These are phyloP conservation scores for Cinnamomum chago DNA, from an alignment of 164 flowering plant genomes.

Conservation along the genomic window DNA sequence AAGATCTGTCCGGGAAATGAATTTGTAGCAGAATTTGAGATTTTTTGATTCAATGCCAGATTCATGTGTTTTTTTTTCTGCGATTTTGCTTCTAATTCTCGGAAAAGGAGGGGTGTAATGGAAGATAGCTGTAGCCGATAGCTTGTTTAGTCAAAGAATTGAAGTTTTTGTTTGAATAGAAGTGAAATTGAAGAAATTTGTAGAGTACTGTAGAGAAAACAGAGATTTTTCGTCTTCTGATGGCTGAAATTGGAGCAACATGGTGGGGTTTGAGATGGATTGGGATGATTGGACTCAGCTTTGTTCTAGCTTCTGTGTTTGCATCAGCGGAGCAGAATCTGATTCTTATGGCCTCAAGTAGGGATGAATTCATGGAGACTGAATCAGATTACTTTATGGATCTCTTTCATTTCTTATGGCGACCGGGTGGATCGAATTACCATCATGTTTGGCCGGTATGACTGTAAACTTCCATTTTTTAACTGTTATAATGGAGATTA, in stretches of 20 bases:
- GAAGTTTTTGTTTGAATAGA: neutral
- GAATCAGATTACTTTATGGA: conserved; percentile 26
- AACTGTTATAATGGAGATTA: neutral
- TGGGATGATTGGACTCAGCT: conserved; percentile 29
- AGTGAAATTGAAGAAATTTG: neutral
- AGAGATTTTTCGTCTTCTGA: conserved; percentile 10
- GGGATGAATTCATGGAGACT: conserved; percentile 13
- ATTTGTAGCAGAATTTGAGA: no score
- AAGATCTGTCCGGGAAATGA: no score
- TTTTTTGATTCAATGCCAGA: no score
- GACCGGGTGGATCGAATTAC: conserved; percentile 50
- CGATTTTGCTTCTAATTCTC: no score
- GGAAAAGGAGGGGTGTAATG: no score
- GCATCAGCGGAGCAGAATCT: conserved; percentile 67
- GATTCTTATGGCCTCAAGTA: conserved; percentile 23
- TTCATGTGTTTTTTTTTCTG: no score
- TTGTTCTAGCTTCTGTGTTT: conserved; percentile 45
- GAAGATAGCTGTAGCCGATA: no score
- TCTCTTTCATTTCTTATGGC: conserved; percentile 63
- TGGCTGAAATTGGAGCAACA: conserved; percentile 42
- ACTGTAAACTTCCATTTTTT: neutral
- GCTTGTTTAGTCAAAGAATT: no score
- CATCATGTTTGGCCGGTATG: conserved; percentile 97
- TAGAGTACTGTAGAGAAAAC: neutral
- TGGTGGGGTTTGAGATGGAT: conserved; percentile 40